Percentiles rank a stretch among this genome's conserved stretches.
phyloP scores from a whole-genome alignment of 768 basidiomycete species.

The Tricholoma sp. region DNA sequence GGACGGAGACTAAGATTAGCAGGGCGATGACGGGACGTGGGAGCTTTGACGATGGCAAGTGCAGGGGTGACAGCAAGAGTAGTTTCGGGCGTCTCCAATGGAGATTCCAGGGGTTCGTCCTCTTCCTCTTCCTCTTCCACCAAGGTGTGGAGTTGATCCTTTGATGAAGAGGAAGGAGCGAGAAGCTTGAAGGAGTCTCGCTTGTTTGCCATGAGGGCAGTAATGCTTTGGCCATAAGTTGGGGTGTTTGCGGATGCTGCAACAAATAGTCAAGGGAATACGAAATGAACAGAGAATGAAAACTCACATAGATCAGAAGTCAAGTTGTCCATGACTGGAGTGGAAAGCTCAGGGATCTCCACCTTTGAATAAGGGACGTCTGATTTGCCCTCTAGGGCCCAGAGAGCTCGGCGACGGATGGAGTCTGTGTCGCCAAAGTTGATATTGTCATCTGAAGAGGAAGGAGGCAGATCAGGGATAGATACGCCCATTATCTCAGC shows the following conservation, averaged over 20 bases:
- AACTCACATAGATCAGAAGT: slow-evolving; percentile 65
- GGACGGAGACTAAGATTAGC: slow-evolving; percentile 63
- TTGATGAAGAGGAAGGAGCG: slow-evolving; percentile 52
- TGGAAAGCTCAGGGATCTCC: slow-evolving; percentile 75
- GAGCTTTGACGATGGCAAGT: slow-evolving; percentile 29
- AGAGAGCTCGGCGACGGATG: slow-evolving; percentile 75
- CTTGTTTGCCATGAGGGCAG: slow-evolving; percentile 47
- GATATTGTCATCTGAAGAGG: slow-evolving; percentile 60
- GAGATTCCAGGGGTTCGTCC: slow-evolving; percentile 34
- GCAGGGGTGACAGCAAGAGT: slow-evolving; percentile 27
- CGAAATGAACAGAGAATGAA: slow-evolving; percentile 7
- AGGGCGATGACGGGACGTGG: slow-evolving; percentile 55
- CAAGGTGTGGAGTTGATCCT: slow-evolving; percentile 74
- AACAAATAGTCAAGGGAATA: slow-evolving; percentile 7
- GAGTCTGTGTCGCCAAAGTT: slow-evolving; percentile 72
- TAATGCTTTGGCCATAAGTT: slow-evolving; percentile 35
- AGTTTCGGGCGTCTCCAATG: slow-evolving; percentile 20
- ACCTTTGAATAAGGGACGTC: slow-evolving; percentile 68
- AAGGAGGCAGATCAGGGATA: slow-evolving; percentile 58
- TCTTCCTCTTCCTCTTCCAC: slow-evolving; percentile 88
- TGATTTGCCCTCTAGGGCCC: slow-evolving; percentile 82
- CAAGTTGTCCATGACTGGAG: slow-evolving; percentile 50
- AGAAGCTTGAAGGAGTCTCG: slow-evolving; percentile 81
- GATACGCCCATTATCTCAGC: slow-evolving; percentile 87
- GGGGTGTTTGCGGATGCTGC: slow-evolving; percentile 48